Conservation (phyloP, 2,329 filamentous ascomycete species). For the Cadophora luteo-olivacea region DNA sequence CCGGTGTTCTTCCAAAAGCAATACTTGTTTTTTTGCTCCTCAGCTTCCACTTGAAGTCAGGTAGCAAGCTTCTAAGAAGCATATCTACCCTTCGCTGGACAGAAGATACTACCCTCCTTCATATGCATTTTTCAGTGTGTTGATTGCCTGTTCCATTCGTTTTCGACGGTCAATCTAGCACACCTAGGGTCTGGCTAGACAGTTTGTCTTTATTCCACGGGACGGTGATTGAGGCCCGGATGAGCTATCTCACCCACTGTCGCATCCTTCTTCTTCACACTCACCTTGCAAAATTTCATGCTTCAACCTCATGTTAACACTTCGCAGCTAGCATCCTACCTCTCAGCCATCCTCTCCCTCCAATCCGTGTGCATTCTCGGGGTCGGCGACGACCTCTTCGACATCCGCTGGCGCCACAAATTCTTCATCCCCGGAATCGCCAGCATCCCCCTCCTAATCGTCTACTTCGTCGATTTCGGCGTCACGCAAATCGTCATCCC, state of each 20-base stretch:
- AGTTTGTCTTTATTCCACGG: background rate
- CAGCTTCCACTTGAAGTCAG: too few species aligned
- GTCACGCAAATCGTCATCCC: conserved; percentile 96
- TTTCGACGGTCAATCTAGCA: background rate
- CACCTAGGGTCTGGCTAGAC: background rate
- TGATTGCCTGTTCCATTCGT: too few species aligned
- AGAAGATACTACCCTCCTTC: too few species aligned
- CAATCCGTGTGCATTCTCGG: conserved; percentile 91
- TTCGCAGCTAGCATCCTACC: conserved; percentile 84
- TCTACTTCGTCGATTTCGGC: conserved; percentile 98
- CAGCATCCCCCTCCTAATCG: conserved; percentile 88
- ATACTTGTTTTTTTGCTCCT: background rate
- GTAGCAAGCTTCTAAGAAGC: too few species aligned
- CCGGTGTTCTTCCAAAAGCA: background rate
- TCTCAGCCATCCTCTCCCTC: conserved; percentile 91
- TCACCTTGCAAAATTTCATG: background rate
- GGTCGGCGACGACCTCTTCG: conserved; percentile 94
- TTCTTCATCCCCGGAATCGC: conserved; percentile 96
- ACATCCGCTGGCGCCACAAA: conserved; percentile 98
- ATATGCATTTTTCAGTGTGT: too few species aligned
- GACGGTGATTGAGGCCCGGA: background rate
- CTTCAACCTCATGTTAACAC: conserved; percentile 16
- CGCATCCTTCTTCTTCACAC: background rate
- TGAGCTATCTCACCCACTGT: too few species aligned
- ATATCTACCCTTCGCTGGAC: too few species aligned